Conservation (phyloP, 176 grass and related monocot species). For the Typha latifolia region DNA sequence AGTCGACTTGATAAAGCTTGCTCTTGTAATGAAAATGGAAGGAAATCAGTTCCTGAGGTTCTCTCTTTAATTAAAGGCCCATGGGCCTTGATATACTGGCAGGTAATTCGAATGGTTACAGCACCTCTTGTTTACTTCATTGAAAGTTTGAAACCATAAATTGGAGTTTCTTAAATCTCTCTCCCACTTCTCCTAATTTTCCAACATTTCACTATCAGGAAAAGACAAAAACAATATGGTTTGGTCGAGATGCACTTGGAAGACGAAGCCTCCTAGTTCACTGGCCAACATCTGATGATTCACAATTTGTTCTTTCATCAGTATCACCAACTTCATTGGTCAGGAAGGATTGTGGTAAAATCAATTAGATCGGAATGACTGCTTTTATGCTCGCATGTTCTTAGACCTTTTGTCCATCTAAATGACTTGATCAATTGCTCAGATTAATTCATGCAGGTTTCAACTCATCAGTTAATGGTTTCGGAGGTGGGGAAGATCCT, state of each 20-base stretch:
- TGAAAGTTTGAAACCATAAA: slow-evolving; percentile 2
- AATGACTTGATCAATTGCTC: neutral
- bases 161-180: slow-evolving; percentile 2
- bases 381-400: too few relatives aligned
- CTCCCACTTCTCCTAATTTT: neutral
- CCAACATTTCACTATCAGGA: slow-evolving; percentile 32
- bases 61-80: slow-evolving; percentile 75
- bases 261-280: slow-evolving; percentile 86
- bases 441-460: slow-evolving; percentile 8
- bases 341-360: slow-evolving; percentile 33
- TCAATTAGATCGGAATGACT: too few relatives aligned
- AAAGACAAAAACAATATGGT: slow-evolving; percentile 58
- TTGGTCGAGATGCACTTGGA: slow-evolving; percentile 80
- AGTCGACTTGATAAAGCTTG: slow-evolving; percentile 24
- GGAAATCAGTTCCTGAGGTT: slow-evolving; percentile 39
- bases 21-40: slow-evolving; percentile 13
- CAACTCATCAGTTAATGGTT: slow-evolving; percentile 18
- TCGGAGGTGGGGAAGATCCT: slow-evolving; percentile 20
- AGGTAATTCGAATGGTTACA: slow-evolving; percentile 31
- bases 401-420: neutral
- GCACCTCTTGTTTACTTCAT: slow-evolving; percentile 1
- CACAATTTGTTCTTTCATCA: slow-evolving; percentile 70
- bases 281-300: slow-evolving; percentile 59
- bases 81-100: slow-evolving; percentile 92
- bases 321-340: slow-evolving; percentile 41